These are phyloP conservation scores for Stachybotrys elegans DNA, from an alignment of 2,329 filamentous ascomycete species.

Conservation along the genomic window DNA sequence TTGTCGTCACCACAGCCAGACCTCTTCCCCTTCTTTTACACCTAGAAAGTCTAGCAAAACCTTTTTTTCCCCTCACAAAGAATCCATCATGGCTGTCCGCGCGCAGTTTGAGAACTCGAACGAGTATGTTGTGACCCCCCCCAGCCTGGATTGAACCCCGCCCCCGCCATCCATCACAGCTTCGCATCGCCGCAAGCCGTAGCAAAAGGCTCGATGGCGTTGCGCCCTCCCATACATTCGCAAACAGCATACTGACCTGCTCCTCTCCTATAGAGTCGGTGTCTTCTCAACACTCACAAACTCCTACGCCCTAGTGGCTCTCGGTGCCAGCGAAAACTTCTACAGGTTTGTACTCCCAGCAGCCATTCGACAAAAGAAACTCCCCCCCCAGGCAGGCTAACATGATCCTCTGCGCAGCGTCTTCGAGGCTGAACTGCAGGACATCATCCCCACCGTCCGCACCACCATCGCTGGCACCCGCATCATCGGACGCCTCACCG, in stretches of 20 bases:
- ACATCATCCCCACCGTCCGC: conserved; percentile 94
- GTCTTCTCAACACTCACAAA: conserved; percentile 97
- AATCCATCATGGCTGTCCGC: conserved; percentile 56
- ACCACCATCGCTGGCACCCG: conserved; percentile 94
- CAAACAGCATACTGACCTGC: background rate
- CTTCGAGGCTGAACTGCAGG: conserved; percentile 96
- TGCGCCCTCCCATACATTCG: conserved; percentile 1
- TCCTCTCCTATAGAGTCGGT: conserved; percentile 63
- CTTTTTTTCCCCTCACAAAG: conserved; percentile 8
- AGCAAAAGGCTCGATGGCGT: too few relatives aligned
- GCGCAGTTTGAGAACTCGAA: conserved; percentile 87
- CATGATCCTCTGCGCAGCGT: conserved; percentile 49
- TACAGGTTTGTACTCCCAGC: conserved; percentile 63
- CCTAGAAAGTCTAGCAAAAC: too few relatives aligned
- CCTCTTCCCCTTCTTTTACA: background rate
- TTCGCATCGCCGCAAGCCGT: too few relatives aligned
- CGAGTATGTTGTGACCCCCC: conserved; percentile 56
- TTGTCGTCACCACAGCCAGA: too few relatives aligned
- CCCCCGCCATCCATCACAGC: conserved; percentile 15
- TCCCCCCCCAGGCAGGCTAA: too few relatives aligned
- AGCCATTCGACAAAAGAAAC: too few relatives aligned
- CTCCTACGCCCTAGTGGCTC: conserved; percentile 89
- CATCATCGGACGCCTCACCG: conserved; percentile 92
- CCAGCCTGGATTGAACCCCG: conserved; percentile 10
- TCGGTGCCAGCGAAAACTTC: conserved; percentile 97